A percentile compares a stretch with the other conserved stretches of the same genome.
Conservation (phyloP, 148 eudicot species). For the Polygonum maritimum region DNA sequence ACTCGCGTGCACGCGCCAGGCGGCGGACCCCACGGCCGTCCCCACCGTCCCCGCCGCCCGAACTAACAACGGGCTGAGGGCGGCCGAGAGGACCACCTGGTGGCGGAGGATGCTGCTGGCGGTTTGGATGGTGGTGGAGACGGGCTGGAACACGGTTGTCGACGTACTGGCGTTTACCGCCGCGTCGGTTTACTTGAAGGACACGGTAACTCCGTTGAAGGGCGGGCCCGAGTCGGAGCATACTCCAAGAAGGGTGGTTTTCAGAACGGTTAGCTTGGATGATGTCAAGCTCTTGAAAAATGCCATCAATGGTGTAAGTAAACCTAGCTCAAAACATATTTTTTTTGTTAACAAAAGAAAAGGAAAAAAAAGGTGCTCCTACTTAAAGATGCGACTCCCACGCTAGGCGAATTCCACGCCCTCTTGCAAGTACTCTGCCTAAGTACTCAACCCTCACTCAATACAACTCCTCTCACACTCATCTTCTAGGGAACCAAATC, state of each 20-base stretch:
- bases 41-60: constrained; percentile 16
- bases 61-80: neutral
- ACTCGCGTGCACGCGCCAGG: constrained; percentile 19
- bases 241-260: constrained; percentile 17
- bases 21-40: constrained; percentile 8
- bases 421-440: no score
- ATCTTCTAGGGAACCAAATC: no score
- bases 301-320: constrained; percentile 19
- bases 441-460: no score
- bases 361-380: no score
- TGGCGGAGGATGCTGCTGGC: constrained; percentile 2
- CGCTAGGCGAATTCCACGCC: no score
- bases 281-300: constrained; percentile 28
- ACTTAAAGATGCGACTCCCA: no score
- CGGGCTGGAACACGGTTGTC: constrained; percentile 16
- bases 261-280: constrained; percentile 17
- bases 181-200: constrained; percentile 19
- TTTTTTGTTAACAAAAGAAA: no score
- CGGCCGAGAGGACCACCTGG: neutral
- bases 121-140: constrained; percentile 1
- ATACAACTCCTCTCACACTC: no score
- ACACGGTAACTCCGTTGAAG: constrained; percentile 17
- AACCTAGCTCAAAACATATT: no score
- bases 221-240: constrained; percentile 14
- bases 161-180: constrained; percentile 17